Evolutionary conservation across 2,329 filamentous ascomycete genomes (phyloP), one percentile per base, ranked within the genome.

Genomic region (Colletotrichum destructivum): DNA sequence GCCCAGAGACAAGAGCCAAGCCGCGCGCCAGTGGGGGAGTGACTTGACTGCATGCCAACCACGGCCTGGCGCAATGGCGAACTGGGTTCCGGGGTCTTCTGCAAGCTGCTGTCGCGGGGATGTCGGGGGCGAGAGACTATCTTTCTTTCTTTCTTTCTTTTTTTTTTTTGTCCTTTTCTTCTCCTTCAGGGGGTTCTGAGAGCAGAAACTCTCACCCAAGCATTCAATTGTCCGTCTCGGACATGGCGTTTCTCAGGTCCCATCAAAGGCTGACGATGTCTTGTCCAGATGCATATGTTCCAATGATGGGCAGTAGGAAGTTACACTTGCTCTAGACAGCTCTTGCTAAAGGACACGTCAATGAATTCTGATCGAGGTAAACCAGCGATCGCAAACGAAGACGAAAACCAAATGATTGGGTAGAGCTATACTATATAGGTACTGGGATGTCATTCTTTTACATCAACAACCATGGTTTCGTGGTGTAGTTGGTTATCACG

Each of bases 401-500:
- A 8, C 31, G 8, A 31, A 31, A 26, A 4, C 1, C 26, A 26
- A 26, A 4, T 26, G 23, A 26, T 26, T 3, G 26, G 26, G 4
- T 4, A 4, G 3, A 26, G 23, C 26, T 26, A 1, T 1, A 4
- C 3, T 26, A 26, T 26, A 26, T 26, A 26, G 2, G 3, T 26
- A 2, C 3, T 26, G 23, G 2, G 3, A 26, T 26, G 23, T 26
- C 3, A 3, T 3, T 3, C 1, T 3, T 3, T 1, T 3, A 26
- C 26, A 26, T 31, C 7, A 31, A 31, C 1, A 31, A 4, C 3
- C 2, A 31, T 15, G 60, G 60, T 63, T 63, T 63, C 61, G 62
- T 79, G 77, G 77, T 78, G 78, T 78, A 79, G 82, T 84, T 84
- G 82, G 82, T 84, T 83, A 84, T 84, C 82, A 84, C 83, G 80